phyloP scores from a whole-genome alignment of 148 eudicot genomes.

The Rhododendron griersonianum region DNA sequence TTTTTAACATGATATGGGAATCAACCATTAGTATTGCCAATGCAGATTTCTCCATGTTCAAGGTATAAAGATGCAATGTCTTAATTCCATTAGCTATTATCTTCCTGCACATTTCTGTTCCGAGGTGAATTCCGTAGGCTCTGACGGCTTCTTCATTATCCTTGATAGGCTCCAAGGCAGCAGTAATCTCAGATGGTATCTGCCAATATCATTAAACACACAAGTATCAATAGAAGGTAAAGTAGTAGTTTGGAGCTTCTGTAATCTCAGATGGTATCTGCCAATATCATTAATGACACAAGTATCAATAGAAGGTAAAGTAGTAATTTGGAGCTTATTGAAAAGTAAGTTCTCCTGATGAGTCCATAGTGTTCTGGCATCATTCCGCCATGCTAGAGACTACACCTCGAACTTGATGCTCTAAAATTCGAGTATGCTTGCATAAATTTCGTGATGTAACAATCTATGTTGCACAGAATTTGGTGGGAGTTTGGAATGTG shows the following conservation, averaged over 20 bases:
- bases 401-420: not conserved
- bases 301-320: not conserved
- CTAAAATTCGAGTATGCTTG: not conserved
- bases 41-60: slow-evolving; percentile 98
- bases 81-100: slow-evolving; percentile 82
- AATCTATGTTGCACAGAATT: not conserved
- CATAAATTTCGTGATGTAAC: not conserved
- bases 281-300: slow-evolving; percentile 3
- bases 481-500: not conserved
- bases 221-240: not conserved
- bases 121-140: slow-evolving; percentile 93
- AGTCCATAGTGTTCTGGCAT: not conserved
- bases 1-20: slow-evolving; percentile 11
- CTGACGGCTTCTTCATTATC: slow-evolving; percentile 97
- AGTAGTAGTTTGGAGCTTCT: not conserved
- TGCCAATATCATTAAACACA: slow-evolving; percentile 19
- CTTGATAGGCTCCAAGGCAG: slow-evolving; percentile 93
- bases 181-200: slow-evolving; percentile 80
- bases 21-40: slow-evolving; percentile 76
- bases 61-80: slow-evolving; percentile 79
- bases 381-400: not conserved
- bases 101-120: slow-evolving; percentile 99
- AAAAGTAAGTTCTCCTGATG: not conserved
- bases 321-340: not conserved
- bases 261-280: slow-evolving; percentile 81